Evolutionary conservation across 1,284 basidiomycete genomes (phyloP), one percentile per base, ranked within the genome.

Genomic region (Rhodotorula sp.): DNA sequence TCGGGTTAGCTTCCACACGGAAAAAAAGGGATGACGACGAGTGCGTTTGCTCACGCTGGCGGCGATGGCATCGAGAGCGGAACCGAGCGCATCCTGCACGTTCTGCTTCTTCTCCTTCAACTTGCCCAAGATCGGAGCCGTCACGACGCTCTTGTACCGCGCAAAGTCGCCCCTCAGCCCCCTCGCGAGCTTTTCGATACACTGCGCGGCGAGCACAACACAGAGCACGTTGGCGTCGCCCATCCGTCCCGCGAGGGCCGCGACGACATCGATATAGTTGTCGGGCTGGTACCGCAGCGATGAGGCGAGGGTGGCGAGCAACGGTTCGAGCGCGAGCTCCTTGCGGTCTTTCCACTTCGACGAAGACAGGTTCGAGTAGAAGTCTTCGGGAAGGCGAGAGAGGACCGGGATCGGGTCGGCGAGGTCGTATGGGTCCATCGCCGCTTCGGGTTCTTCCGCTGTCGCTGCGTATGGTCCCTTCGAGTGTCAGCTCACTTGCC

Each of bases 301-400:
- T 16, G 66, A 62, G 15, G 66, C 87, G 50, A 99, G 82, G 26
- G 93, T 83, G 21, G 87, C 86, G 68, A 89, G 84, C 54, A 97
- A 85, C 59, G 92, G 91, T 76, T 97, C 94, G 64, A 98, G 83
- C 3, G 87, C 91, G 65, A 82, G 80, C 78, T 97, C 95, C 78
- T 95, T 92, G 45, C 97, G 88, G 76, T 99, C 97, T 80, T 99
- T 97, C 97, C 97, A 99, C 82, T 99, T 99, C 1, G 91, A 88
- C 6, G 95, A 97, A 19, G 87, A 86, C 64, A 99, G 84, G 68
- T 86, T 84, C 10, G 88, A 84, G 71, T 90, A 87, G 68, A 95
- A 84, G 67, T 89, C 89, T 4, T 87, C 81, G 0, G 95, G 90
- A 62, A 97, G 84, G 77, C 89, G 89, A 10, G 87, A 83, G 61